These are phyloP conservation scores for Cordyceps cicadae DNA, from an alignment of 2,329 filamentous ascomycete genomes.

Conservation along the genomic window DNA sequence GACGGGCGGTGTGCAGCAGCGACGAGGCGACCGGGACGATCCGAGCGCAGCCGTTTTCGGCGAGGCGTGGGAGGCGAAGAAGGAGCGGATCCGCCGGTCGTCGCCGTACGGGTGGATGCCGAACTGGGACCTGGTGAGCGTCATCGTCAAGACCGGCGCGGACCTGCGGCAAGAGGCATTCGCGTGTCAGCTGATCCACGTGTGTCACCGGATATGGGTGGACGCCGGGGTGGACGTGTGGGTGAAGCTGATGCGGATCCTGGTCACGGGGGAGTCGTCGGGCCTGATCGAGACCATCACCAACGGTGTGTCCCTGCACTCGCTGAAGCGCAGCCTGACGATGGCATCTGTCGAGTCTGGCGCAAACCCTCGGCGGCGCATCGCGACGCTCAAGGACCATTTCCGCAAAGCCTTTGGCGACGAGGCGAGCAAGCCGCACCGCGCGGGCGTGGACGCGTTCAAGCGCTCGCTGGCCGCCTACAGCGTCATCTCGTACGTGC, in stretches of 20 bases:
- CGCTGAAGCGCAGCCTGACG: conserved; percentile 72
- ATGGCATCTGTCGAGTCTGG: conserved; percentile 65
- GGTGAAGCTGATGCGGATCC: conserved; percentile 80
- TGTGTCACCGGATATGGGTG: conserved; percentile 74
- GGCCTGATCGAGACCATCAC: conserved; percentile 83
- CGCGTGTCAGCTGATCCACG: conserved; percentile 73
- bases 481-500: conserved; percentile 74
- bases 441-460: conserved; percentile 67
- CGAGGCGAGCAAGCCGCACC: conserved; percentile 59
- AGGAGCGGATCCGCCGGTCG: conserved; percentile 72
- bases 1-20: conserved; percentile 72
- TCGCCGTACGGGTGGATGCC: conserved; percentile 85
- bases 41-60: conserved; percentile 80
- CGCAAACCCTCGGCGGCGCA: conserved; percentile 63
- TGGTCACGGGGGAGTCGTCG: conserved; percentile 77
- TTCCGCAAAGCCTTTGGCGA: conserved; percentile 73
- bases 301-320: conserved; percentile 80
- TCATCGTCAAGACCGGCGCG: conserved; percentile 80
- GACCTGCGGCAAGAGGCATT: conserved; percentile 80
- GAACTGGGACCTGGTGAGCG: conserved; percentile 80
- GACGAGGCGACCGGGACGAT: conserved; percentile 75
- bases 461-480: conserved; percentile 76
- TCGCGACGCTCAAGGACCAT: conserved; percentile 74
- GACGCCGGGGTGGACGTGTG: conserved; percentile 71
- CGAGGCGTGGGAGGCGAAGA: conserved; percentile 78